A percentile compares a stretch with the other conserved stretches of the same genome.
These are phyloP conservation scores for Theileria annulata DNA, from an alignment of 169 alveolate species.

Conservation along the genomic window DNA sequence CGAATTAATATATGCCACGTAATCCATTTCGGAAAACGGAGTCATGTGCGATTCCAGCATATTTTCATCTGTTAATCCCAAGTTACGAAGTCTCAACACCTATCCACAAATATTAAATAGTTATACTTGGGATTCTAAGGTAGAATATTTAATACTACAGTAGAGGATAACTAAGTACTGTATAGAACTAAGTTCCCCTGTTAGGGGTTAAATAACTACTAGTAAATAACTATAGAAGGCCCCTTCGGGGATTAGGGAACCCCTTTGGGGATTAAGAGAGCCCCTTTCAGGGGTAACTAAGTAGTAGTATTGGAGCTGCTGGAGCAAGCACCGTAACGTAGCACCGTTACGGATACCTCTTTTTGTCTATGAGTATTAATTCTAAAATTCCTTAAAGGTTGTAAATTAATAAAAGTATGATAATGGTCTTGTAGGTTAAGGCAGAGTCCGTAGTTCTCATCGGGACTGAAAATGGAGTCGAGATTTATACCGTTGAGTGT, in stretches of 20 bases:
- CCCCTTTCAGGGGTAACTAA: constrained; percentile 3
- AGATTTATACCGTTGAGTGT: constrained; percentile 62
- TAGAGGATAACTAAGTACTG: not conserved
- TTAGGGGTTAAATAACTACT: no score
- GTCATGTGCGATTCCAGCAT: constrained; percentile 40
- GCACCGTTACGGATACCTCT: constrained; percentile 41
- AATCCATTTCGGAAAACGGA: constrained; percentile 76
- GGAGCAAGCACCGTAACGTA: not conserved
- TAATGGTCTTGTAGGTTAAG: constrained; percentile 73
- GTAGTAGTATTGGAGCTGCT: no score
- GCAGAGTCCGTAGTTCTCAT: constrained; percentile 79
- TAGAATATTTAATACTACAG: not conserved
- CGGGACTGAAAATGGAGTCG: constrained; percentile 72
- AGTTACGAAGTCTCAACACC: constrained; percentile 30
- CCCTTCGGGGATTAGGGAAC: no score
- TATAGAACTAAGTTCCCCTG: no score
- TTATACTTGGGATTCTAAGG: not conserved
- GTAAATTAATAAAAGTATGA: constrained; percentile 72
- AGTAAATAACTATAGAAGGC: no score
- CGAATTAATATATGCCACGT: constrained; percentile 71
- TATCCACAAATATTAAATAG: not conserved
- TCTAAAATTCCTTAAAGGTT: constrained; percentile 67
- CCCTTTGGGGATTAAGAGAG: not conserved
- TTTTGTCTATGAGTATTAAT: constrained; percentile 51
- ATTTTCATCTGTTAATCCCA: constrained; percentile 32